Base-by-base conservation (phyloP, 1,139 yeast species). In the Suzukiozyma palmioleophila region DNA sequence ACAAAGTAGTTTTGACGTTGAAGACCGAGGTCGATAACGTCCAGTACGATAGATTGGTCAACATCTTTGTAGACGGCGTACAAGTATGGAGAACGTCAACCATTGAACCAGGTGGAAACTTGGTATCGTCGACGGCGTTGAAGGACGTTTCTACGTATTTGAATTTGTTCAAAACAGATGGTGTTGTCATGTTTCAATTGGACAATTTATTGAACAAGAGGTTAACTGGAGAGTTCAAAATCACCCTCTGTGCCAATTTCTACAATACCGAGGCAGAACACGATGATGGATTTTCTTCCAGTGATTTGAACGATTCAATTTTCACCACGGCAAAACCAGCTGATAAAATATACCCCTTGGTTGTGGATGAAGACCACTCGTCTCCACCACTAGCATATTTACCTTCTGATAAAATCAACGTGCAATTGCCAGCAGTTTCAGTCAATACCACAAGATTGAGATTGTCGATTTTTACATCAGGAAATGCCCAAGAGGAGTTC, bases 21-120 rank as follows among this genome's bases (percentile, higher is more conserved):
- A 70, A 77, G 37, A 80, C 84, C 3, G 60, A 75, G 6, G 79
- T 79, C 4, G 66, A 62, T 34, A 92, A 94, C 9, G 73, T 77
- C 11, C 96, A 87, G 57, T 86, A 77, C 51, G 95, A 87, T 56
- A 69, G 96, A 42, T 66, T 87, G 50, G 85, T 83, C 11, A 87
- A 85, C 52, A 59, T 87, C 22, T 83, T 75, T 51, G 57, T 87
- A 22, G 75, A 76, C 39, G 86, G 81, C 18, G 70, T 74, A 12
- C 86, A 85, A 49, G 60, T 87, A 27, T 87, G 96, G 95, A 72
- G 96, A 57, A 81, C 94, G 0, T 81, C 92, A 2, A 87, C 96
- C 2, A 80, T 86, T 14, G 95, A 87, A 59, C 96, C 96, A 0
- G 77, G 79, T 44, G 70, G 76, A 39, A 52, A 51, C 21, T 49